These are phyloP conservation scores for Cladophialophora chaetospira DNA, from an alignment of 2,329 filamentous ascomycete genomes.

Conservation along the genomic window DNA sequence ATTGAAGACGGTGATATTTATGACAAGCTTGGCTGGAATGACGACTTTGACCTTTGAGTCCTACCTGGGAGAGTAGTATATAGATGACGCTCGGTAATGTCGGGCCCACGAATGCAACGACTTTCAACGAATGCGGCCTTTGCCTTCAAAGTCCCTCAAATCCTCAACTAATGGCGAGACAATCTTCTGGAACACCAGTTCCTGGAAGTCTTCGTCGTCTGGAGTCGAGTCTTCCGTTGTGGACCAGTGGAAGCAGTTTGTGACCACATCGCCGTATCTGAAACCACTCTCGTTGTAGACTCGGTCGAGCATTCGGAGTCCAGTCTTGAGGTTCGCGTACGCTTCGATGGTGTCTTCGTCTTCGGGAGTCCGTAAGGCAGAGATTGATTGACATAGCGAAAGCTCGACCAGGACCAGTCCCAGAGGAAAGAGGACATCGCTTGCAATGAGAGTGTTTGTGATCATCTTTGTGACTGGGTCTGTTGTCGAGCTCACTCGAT, in stretches of 20 bases:
- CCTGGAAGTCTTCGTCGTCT: conserved; percentile 26
- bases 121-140: conserved; percentile 8
- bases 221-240: conserved; percentile 7
- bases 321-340: conserved; percentile 29
- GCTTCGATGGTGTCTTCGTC: conserved; percentile 25
- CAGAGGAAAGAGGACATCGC: conserved; percentile 28
- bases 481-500: conserved; percentile 1
- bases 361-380: conserved; percentile 17
- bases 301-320: conserved; percentile 11
- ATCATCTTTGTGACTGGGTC: background rate
- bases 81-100: background rate
- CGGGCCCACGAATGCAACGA: background rate
- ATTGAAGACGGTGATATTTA: conserved; percentile 41
- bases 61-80: background rate
- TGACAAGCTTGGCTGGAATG: conserved; percentile 48
- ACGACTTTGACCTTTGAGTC: conserved; percentile 38
- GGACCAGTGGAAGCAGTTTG: conserved; percentile 25
- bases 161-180: conserved; percentile 24
- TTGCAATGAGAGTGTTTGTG: conserved; percentile 19
- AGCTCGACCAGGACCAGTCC: conserved; percentile 28
- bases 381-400: conserved; percentile 29
- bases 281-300: conserved; percentile 30
- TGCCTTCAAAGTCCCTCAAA: conserved; percentile 45
- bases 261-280: conserved; percentile 27
- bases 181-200: conserved; percentile 25